Percentiles rank a stretch among this genome's conserved stretches.
These are phyloP conservation scores for Physcomitrium patens DNA, from an alignment of 225 moss, liverwort and hornwort genomes.

Conservation along the genomic window DNA sequence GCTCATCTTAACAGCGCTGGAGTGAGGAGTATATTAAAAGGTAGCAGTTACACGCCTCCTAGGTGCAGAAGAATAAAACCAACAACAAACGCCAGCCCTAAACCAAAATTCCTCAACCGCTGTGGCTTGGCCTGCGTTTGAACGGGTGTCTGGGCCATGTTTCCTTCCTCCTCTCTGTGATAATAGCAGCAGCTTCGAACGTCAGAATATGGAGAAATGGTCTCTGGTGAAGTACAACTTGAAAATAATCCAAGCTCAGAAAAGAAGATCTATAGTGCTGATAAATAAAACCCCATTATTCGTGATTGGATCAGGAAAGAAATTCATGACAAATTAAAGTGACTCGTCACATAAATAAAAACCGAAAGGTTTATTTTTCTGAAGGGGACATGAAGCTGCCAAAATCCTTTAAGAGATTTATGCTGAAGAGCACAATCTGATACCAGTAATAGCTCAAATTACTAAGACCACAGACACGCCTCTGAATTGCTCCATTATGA, in stretches of 20 bases:
- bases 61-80: conserved; percentile 49
- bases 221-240: neutral
- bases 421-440: too few relatives aligned
- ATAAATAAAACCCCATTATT: neutral
- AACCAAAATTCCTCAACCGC: conserved; percentile 25
- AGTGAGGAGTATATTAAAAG: conserved; percentile 8
- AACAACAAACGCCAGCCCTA: conserved; percentile 34
- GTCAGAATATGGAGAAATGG: neutral
- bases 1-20: conserved; percentile 11
- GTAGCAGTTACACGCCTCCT: conserved; percentile 37
- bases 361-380: neutral
- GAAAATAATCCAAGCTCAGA: neutral
- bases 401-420: too few relatives aligned
- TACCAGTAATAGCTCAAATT: too few relatives aligned
- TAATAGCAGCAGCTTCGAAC: neutral
- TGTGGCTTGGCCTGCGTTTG: conserved; percentile 30
- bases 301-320: neutral
- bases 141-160: conserved; percentile 36
- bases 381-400: too few relatives aligned
- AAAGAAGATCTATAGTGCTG: neutral
- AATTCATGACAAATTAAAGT: neutral
- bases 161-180: conserved; percentile 22
- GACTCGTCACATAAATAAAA: neutral
- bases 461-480: too few relatives aligned
- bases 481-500: too few relatives aligned